phyloP scores from a whole-genome alignment of 1,284 basidiomycete genomes.

The Rhodofomes roseus region DNA sequence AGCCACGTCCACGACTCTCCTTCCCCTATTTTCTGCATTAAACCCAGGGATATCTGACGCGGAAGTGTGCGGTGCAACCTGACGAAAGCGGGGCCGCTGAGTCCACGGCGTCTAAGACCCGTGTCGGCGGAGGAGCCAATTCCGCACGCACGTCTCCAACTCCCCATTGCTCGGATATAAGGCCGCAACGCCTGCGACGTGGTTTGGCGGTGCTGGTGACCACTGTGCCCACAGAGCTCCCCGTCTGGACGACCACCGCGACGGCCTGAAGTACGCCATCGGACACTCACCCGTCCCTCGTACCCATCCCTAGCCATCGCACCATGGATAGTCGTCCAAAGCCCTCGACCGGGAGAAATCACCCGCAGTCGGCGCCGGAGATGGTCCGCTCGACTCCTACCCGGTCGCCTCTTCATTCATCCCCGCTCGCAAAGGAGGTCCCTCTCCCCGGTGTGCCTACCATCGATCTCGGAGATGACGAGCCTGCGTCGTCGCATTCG shows the following conservation, averaged over 20 bases:
- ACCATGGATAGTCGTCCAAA: slow-evolving; percentile 1
- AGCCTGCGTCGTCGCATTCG: neutral
- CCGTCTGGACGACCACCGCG: neutral
- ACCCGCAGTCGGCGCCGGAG: neutral
- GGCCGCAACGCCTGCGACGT: neutral
- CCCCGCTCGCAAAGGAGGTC: neutral
- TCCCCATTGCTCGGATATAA: neutral
- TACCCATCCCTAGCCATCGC: neutral
- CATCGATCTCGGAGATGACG: neutral
- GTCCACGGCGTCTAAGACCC: neutral
- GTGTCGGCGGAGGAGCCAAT: slow-evolving; percentile 3
- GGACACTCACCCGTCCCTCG: neutral
- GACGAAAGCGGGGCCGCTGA: too few relatives aligned
- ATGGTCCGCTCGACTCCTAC: neutral
- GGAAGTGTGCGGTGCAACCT: too few relatives aligned
- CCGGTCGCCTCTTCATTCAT: neutral
- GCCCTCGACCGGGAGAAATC: neutral
- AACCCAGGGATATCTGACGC: too few relatives aligned
- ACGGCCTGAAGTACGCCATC: neutral
- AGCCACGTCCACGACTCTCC: neutral
- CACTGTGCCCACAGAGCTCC: neutral
- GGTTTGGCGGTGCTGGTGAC: neutral
- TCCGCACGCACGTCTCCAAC: neutral
- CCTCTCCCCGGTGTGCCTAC: neutral
- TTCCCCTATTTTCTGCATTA: neutral